Conservation (phyloP, 106 monocot species). For the Dendrobium nobile region DNA sequence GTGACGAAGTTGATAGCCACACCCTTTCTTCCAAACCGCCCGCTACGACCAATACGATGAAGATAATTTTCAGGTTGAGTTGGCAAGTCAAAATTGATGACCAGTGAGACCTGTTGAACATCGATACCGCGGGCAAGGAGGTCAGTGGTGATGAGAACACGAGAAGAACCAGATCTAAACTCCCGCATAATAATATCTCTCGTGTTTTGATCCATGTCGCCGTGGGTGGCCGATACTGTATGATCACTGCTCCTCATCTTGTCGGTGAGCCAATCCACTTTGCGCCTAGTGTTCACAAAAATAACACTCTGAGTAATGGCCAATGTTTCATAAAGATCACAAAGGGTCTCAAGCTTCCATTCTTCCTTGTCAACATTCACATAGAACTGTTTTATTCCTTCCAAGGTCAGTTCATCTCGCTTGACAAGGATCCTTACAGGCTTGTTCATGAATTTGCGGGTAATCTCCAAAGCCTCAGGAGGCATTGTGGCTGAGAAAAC, state of each 20-base stretch:
- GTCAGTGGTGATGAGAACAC: conserved; percentile 32
- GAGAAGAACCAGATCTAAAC: conserved; percentile 29
- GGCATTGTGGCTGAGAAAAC: conserved; percentile 42
- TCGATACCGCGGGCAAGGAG: conserved; percentile 23
- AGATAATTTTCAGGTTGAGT: conserved; percentile 25
- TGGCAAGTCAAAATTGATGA: conserved; percentile 26
- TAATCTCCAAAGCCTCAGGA: conserved; percentile 32
- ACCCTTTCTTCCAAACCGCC: conserved; percentile 23
- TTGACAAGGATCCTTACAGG: conserved; percentile 47
- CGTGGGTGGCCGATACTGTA: conserved; percentile 30
- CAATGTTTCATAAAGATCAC: conserved; percentile 28
- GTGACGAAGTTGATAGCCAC: conserved; percentile 27
- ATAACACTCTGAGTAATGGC: conserved; percentile 52
- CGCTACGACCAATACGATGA: conserved; percentile 19
- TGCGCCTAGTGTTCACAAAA: conserved; percentile 42
- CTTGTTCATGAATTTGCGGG: conserved; percentile 47
- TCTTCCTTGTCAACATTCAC: conserved; percentile 18
- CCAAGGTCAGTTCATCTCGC: conserved; percentile 44
- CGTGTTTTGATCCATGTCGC: conserved; percentile 30
- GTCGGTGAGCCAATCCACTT: conserved; percentile 46
- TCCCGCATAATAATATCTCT: conserved; percentile 35
- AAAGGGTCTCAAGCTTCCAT: conserved; percentile 20
- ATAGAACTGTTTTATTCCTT: conserved; percentile 33
- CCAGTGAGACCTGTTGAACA: conserved; percentile 27
- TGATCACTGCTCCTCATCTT: conserved; percentile 41